A percentile compares a stretch with the other conserved stretches of the same genome.
These are phyloP conservation scores for Xylaria sp. DNA, from an alignment of 2,329 filamentous ascomycete genomes.

Conservation along the genomic window DNA sequence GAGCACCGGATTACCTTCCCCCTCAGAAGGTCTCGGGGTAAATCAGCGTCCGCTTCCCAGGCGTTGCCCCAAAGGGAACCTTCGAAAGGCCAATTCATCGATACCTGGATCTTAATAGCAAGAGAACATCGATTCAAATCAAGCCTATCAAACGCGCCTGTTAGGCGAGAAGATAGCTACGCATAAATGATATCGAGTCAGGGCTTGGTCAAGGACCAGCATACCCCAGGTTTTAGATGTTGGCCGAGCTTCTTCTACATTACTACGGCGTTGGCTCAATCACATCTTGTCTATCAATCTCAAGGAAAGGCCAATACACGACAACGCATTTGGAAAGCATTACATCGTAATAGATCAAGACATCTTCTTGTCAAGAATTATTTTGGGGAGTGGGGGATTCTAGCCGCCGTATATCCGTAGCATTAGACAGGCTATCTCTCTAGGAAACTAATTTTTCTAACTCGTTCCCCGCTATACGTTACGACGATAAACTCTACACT, in stretches of 20 bases:
- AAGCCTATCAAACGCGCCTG: background rate
- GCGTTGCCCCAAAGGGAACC: background rate
- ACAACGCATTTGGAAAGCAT: constrained; percentile 12
- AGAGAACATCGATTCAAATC: background rate
- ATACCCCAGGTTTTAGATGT: background rate
- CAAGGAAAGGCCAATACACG: background rate
- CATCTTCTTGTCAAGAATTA: background rate
- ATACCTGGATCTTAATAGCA: background rate
- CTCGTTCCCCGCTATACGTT: background rate
- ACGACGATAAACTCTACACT: no score
- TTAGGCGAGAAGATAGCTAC: background rate
- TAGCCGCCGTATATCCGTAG: constrained; percentile 10
- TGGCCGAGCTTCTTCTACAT: background rate
- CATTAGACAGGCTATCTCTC: constrained; percentile 14
- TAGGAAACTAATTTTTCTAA: background rate
- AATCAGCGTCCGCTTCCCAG: constrained; percentile 8
- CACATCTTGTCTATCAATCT: background rate
- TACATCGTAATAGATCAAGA: constrained; percentile 4
- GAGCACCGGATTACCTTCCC: constrained; percentile 32
- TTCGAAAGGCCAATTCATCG: background rate
- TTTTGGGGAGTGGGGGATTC: background rate
- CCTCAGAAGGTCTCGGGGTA: constrained; percentile 5
- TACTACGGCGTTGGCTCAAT: background rate
- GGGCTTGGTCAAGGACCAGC: background rate
- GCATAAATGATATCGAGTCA: background rate